Evolutionary conservation across 1,284 basidiomycete species (phyloP).

Genomic region (Quambalaria eucalypti): DNA sequence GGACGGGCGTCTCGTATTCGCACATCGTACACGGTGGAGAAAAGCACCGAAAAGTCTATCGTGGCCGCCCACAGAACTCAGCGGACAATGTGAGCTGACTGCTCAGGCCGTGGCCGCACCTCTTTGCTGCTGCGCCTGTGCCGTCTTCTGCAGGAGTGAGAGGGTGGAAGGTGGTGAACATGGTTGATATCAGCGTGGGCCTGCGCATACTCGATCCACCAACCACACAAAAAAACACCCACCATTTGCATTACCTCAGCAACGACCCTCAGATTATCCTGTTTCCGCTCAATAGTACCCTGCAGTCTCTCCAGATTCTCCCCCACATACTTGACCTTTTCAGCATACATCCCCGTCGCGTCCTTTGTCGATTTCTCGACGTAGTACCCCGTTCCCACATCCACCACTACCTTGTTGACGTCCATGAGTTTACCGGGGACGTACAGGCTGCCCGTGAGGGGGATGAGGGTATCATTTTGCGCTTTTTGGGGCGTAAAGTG

Average conservation of each 20-base stretch:
- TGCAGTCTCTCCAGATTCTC: slow-evolving; percentile 42
- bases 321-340: slow-evolving; percentile 36
- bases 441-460: slow-evolving; percentile 86
- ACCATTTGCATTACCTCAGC: slow-evolving; percentile 39
- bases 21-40: too few relatives aligned
- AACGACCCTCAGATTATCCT: slow-evolving; percentile 42
- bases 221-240: slow-evolving; percentile 15
- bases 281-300: slow-evolving; percentile 39
- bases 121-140: too few relatives aligned
- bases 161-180: too few relatives aligned
- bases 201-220: too few relatives aligned
- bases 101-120: too few relatives aligned
- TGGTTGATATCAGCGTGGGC: too few relatives aligned
- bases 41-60: too few relatives aligned
- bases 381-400: slow-evolving; percentile 93
- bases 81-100: too few relatives aligned
- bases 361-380: slow-evolving; percentile 68
- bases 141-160: too few relatives aligned
- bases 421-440: slow-evolving; percentile 82
- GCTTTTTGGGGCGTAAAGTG: slow-evolving; percentile 62
- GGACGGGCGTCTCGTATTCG: too few relatives aligned
- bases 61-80: too few relatives aligned
- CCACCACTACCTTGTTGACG: slow-evolving; percentile 77
- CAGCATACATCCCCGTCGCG: slow-evolving; percentile 34
- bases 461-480: slow-evolving; percentile 83